Evolutionary conservation across 2,329 filamentous ascomycete genomes (phyloP).

Genomic region (Colletotrichum shisoi): DNA sequence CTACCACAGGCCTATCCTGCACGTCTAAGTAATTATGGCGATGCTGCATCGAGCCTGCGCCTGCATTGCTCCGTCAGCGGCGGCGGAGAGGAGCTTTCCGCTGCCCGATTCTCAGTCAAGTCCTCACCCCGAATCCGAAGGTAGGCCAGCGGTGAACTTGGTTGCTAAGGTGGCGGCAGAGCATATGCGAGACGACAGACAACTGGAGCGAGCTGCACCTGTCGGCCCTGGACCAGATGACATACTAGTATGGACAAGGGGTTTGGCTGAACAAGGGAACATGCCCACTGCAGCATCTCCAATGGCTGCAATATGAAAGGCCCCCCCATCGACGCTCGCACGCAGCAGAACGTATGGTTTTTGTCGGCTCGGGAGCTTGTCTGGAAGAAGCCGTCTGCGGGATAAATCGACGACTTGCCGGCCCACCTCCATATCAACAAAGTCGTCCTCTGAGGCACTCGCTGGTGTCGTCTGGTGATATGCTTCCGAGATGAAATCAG

Average conservation of each 20-base stretch:
- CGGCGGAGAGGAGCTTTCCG: constrained; percentile 31
- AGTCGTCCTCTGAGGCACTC: not conserved
- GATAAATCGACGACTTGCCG: not conserved
- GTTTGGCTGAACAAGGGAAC: not conserved
- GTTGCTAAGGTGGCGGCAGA: not conserved
- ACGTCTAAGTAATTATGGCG: not conserved
- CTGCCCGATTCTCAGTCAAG: constrained; percentile 4
- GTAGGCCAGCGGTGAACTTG: constrained; percentile 21
- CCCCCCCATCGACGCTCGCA: not conserved
- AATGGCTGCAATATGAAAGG: constrained; percentile 10
- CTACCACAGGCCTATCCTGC: not conserved
- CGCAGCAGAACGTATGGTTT: not conserved
- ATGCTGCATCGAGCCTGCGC: constrained; percentile 1
- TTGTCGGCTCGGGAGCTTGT: constrained; percentile 14
- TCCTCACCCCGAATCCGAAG: not conserved
- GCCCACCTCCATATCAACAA: not conserved
- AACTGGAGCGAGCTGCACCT: not conserved
- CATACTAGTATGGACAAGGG: not conserved
- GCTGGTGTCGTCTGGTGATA: constrained; percentile 2
- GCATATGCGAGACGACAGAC: not conserved
- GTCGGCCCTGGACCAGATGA: not conserved
- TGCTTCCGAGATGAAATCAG: not conserved
- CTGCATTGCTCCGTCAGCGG: constrained; percentile 17
- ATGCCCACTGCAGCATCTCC: constrained; percentile 12
- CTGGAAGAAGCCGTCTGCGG: not conserved